Percentiles rank a stretch among this genome's conserved stretches.
Conservation (phyloP, 495 filamentous ascomycete species). For the Podospora sp. region DNA sequence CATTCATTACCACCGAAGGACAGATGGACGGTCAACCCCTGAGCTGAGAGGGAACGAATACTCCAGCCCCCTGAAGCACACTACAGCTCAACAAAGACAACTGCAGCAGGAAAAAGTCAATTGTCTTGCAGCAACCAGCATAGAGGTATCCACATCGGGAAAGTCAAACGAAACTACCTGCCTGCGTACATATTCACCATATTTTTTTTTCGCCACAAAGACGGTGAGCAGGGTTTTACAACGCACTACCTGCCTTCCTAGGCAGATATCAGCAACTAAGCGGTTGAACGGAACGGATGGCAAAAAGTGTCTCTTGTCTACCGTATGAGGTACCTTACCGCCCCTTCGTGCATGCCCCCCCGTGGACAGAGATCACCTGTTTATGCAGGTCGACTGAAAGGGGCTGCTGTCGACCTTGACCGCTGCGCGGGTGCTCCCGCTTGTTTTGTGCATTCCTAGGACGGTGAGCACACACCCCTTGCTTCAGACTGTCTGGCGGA, state of each 20-base stretch:
- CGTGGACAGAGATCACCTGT: constrained; percentile 4
- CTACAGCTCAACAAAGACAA: not conserved
- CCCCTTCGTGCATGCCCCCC: too few species aligned
- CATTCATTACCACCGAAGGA: not conserved
- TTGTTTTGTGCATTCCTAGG: not conserved
- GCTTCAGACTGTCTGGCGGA: too few species aligned
- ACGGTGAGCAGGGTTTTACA: constrained; percentile 10
- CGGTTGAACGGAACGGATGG: not conserved
- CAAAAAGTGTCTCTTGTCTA: too few species aligned
- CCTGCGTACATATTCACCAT: not conserved
- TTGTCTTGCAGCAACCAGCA: not conserved
- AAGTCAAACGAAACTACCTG: not conserved
- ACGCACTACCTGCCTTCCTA: too few species aligned
- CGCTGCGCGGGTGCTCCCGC: not conserved
- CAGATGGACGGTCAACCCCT: not conserved
- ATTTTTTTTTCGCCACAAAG: constrained; percentile 13
- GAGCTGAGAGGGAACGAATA: not conserved
- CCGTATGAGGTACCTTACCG: too few species aligned
- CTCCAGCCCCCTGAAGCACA: not conserved
- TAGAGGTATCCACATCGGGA: not conserved
- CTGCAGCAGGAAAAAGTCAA: not conserved
- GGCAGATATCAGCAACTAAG: too few species aligned
- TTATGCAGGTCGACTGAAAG: constrained; percentile 6
- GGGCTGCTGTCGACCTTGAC: not conserved
- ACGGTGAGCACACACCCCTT: not conserved